Base-by-base conservation (phyloP, 2,329 filamentous ascomycete genomes). In the Colletotrichum sp. region DNA sequence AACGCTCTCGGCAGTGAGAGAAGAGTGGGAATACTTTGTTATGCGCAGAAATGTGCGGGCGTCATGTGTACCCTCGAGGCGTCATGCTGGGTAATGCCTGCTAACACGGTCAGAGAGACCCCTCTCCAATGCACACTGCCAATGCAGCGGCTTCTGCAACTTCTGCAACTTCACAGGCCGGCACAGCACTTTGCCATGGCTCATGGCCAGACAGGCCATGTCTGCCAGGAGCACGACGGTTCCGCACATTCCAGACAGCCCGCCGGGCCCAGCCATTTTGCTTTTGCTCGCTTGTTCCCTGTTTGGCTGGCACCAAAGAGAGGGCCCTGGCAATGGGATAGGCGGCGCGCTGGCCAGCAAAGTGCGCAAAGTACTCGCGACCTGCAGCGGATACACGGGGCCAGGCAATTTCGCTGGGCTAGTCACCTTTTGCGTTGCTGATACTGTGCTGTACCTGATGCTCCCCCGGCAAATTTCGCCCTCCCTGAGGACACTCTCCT, bases 391-490 rank as follows among this genome's bases (percentile, higher is more conserved):
- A 74, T 75, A 71, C 66, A 67, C 71, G 66, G 57, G 34, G 67
- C 74, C 74, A 75, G 64, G 66, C 74, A 75, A 71, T 75, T 67
- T 71, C 52, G 66, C 66, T 63, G 74, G 71, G 63, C 55, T 38
- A 52, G 74, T 75, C n/a, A 32, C 60, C 72, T 63, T 28, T 52
- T 57, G 66, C 57, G 43, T 71, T 67, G 66, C 74, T 75, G 43
- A 75, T 76, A 76, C 74, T 76, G 74, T 76, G 74, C 68, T 76
- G 72, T 76, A 76, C 74, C 74, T 75, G 32, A 74, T 65, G 70
- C 58, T 73, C 64, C 71, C 69, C 58, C 43, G n/a, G 58, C 58
- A 73, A 60, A 58, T 69, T 52, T 74, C n/a, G 70, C 71, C 64
- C 70, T 74, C 70, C 74, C 64, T 74, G 73, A 75, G 48, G 43